Conservation (phyloP, 2,329 filamentous ascomycete species). For the Xylariaceae sp. region DNA sequence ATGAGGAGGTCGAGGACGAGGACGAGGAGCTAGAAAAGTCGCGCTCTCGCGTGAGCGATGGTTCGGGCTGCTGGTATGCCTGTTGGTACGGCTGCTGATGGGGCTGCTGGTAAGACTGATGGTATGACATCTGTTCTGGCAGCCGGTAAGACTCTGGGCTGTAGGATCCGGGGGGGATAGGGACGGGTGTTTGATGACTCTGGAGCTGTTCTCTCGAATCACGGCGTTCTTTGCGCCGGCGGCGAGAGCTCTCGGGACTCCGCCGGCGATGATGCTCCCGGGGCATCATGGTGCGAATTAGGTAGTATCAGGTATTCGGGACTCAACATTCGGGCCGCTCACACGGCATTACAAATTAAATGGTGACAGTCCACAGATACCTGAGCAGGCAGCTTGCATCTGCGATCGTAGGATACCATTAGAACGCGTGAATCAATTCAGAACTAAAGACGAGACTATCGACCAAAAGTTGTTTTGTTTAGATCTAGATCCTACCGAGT, state of each 20-base stretch:
- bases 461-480: too few species aligned
- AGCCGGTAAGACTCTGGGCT: slow-evolving; percentile 7
- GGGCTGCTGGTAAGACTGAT: slow-evolving; percentile 1
- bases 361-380: slow-evolving; percentile 1
- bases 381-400: too few species aligned
- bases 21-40: slow-evolving; percentile 29
- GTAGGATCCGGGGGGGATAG: slow-evolving; percentile 17
- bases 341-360: slow-evolving; percentile 14
- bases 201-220: slow-evolving; percentile 41
- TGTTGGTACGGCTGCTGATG: slow-evolving; percentile 29
- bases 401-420: too few species aligned
- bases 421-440: too few species aligned
- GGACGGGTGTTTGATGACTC: slow-evolving; percentile 22
- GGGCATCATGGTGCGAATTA: slow-evolving; percentile 45
- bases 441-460: too few species aligned
- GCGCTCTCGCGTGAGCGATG: slow-evolving; percentile 20
- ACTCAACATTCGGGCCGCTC: slow-evolving; percentile 23
- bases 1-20: slow-evolving; percentile 55
- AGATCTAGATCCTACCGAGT: too few species aligned
- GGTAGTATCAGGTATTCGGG: slow-evolving; percentile 17
- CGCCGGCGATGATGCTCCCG: slow-evolving; percentile 51
- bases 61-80: slow-evolving; percentile 21
- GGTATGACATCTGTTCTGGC: slow-evolving; percentile 9
- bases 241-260: slow-evolving; percentile 54
- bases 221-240: slow-evolving; percentile 46